These are phyloP conservation scores for Sarocladiaceae sp. DNA, from an alignment of 2,329 filamentous ascomycete genomes.

Conservation along the genomic window DNA sequence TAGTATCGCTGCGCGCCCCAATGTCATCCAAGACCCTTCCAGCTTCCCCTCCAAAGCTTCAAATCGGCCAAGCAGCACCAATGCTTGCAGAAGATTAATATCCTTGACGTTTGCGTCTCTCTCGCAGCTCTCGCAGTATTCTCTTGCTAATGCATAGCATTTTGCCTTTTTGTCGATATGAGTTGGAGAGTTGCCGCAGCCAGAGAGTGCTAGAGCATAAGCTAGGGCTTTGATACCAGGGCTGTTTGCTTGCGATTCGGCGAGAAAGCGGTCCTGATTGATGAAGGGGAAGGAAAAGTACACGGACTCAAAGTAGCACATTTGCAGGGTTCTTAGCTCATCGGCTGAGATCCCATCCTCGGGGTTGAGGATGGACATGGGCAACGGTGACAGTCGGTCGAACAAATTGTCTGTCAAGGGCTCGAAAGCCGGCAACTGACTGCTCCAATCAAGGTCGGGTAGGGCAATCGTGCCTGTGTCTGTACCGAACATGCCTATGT, in stretches of 20 bases:
- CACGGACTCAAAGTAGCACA: constrained; percentile 8
- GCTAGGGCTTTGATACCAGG: constrained; percentile 9
- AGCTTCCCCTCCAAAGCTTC: constrained; percentile 12
- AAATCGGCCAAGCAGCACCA: constrained; percentile 12
- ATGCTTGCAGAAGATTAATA: constrained; percentile 12
- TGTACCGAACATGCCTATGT: not conserved
- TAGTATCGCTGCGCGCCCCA: constrained; percentile 11
- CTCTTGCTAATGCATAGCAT: not conserved
- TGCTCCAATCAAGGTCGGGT: not conserved
- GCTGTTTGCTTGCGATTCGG: constrained; percentile 2
- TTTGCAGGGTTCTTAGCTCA: constrained; percentile 8
- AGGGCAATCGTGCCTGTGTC: not conserved
- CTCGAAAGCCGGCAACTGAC: not conserved
- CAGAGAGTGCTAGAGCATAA: constrained; percentile 12
- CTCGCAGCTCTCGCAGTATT: not conserved
- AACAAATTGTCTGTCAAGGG: not conserved
- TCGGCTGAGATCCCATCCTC: not conserved
- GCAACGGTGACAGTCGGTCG: not conserved
- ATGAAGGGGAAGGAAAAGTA: constrained; percentile 12
- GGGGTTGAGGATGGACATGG: not conserved
- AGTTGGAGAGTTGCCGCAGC: constrained; percentile 10
- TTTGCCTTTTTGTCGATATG: not conserved
- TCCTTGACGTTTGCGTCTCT: constrained; percentile 1
- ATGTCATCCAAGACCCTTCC: constrained; percentile 12
- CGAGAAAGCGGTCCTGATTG: constrained; percentile 11